A percentile compares a stretch with the other conserved stretches of the same genome.
Conservation (phyloP, 1,284 basidiomycete species). For the Leccinum subspadiceum region DNA sequence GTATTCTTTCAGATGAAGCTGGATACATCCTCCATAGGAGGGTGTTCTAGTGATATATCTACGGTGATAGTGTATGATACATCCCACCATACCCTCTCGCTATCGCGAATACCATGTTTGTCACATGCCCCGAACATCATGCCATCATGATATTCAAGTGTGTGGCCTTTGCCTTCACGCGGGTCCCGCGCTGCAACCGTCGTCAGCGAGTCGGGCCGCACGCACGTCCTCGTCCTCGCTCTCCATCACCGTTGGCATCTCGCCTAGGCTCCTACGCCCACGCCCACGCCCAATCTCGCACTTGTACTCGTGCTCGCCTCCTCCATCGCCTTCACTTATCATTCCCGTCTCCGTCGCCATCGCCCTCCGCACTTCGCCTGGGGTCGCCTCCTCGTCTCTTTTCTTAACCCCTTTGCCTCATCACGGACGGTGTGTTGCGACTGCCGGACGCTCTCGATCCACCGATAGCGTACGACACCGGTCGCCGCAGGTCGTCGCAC, state of each 20-base stretch:
- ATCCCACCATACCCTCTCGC: neutral
- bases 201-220: neutral
- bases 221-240: neutral
- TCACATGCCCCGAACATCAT: neutral
- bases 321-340: too few species aligned
- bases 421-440: neutral
- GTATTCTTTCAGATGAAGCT: neutral
- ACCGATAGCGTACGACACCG: neutral
- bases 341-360: neutral
- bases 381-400: neutral
- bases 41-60: neutral
- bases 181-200: neutral
- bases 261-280: neutral
- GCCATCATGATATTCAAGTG: neutral
- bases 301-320: neutral
- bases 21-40: neutral
- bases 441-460: neutral
- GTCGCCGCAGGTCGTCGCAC: neutral
- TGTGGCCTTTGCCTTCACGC: neutral
- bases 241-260: neutral
- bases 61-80: neutral
- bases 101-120: neutral
- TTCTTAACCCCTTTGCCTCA: neutral
- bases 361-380: neutral
- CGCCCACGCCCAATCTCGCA: neutral